Percentiles rank a stretch among this genome's conserved stretches.
Conservation (phyloP, 148 eudicot genomes). For the Fagopyrum homotropicum region DNA sequence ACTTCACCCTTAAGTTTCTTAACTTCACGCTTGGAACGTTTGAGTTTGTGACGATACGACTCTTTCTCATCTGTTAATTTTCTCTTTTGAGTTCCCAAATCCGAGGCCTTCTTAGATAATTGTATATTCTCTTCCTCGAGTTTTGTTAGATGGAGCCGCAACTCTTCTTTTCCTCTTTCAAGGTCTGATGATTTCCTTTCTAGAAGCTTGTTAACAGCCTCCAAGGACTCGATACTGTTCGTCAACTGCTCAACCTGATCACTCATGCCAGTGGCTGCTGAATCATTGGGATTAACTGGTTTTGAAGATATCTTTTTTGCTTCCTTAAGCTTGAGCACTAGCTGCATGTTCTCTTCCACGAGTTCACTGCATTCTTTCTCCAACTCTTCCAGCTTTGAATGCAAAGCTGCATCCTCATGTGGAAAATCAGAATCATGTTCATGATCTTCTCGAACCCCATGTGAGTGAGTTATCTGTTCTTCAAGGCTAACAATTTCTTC, state of each 20-base stretch:
- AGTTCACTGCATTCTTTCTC: constrained; percentile 75
- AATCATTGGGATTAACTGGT: constrained; percentile 24
- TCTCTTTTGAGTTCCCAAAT: constrained; percentile 48
- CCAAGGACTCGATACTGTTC: constrained; percentile 36
- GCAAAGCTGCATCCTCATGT: constrained; percentile 43
- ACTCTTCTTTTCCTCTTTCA: constrained; percentile 42
- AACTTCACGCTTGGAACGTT: constrained; percentile 32
- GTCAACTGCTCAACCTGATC: constrained; percentile 22
- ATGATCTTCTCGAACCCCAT: constrained; percentile 14
- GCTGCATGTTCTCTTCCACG: constrained; percentile 68
- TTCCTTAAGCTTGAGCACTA: constrained; percentile 68
- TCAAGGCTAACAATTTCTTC: constrained; percentile 50
- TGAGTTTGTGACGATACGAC: constrained; percentile 36
- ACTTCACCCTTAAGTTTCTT: constrained; percentile 46
- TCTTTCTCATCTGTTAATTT: constrained; percentile 46
- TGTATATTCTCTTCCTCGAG: constrained; percentile 54
- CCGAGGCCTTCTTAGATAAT: constrained; percentile 41
- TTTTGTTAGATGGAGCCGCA: constrained; percentile 34
- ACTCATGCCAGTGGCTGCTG: constrained; percentile 17
- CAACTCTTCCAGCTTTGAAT: constrained; percentile 50
- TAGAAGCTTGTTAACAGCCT: constrained; percentile 39
- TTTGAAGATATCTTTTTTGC: constrained; percentile 17
- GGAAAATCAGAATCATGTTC: constrained; percentile 23
- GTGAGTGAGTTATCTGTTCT: constrained; percentile 33
- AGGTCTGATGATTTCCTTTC: constrained; percentile 38